phyloP scores from a whole-genome alignment of 2,329 filamentous ascomycete species.

The Capronia americana region DNA sequence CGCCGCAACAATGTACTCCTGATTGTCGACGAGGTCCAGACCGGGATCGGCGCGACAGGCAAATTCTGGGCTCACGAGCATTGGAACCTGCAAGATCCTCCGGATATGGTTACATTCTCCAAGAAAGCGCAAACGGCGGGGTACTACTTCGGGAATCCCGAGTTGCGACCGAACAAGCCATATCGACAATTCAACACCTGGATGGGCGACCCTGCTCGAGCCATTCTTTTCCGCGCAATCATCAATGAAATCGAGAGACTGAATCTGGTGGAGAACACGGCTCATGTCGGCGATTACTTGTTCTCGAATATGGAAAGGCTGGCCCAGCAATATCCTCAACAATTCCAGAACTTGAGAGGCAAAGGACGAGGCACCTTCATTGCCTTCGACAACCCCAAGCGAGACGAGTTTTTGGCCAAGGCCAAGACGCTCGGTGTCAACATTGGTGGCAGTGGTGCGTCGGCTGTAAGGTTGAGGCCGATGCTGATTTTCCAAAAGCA shows the following conservation, averaged over 20 bases:
- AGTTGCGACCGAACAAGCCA: conserved; percentile 84
- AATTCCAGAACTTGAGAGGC: conserved; percentile 83
- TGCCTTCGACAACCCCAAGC: conserved; percentile 81
- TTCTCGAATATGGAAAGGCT: conserved; percentile 73
- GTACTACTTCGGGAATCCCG: conserved; percentile 85
- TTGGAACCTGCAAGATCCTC: conserved; percentile 79
- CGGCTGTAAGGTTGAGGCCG: conserved; percentile 78
- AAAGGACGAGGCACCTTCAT: conserved; percentile 92
- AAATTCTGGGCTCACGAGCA: conserved; percentile 98
- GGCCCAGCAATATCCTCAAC: conserved; percentile 71
- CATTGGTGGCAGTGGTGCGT: conserved; percentile 80
- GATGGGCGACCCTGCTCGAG: conserved; percentile 91
- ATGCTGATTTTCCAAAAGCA: conserved; percentile 94
- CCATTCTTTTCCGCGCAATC: conserved; percentile 84
- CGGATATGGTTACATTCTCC: conserved; percentile 93
- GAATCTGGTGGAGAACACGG: conserved; percentile 80
- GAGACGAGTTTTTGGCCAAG: conserved; percentile 78
- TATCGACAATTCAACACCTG: conserved; percentile 98
- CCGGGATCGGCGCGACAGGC: conserved; percentile 87
- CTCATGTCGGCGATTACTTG: conserved; percentile 78
- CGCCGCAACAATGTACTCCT: conserved; percentile 68
- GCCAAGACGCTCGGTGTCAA: conserved; percentile 84
- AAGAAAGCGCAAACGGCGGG: conserved; percentile 95
- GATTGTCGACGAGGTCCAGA: conserved; percentile 95
- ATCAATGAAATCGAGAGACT: conserved; percentile 78